Conservation (phyloP, 352 stramenopile genomes). For the Globisporangium nagaii region DNA sequence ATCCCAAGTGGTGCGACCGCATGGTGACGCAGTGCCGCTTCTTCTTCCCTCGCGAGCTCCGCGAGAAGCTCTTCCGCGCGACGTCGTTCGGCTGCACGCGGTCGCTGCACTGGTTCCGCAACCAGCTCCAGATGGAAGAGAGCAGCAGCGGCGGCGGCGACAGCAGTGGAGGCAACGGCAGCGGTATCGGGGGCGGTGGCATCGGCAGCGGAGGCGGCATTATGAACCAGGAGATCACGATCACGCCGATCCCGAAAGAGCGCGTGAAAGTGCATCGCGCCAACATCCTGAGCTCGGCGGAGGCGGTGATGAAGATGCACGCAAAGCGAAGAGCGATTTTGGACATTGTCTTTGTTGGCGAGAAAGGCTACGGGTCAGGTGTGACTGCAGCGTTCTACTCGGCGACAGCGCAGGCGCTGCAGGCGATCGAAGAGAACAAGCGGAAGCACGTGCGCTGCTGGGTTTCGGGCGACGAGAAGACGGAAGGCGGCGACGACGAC, state of each 20-base stretch:
- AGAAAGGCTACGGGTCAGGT: conserved; percentile 81
- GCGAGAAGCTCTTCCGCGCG: conserved; percentile 66
- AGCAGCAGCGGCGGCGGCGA: conserved; percentile 8
- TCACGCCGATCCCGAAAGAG: conserved; percentile 81
- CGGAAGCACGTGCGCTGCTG: conserved; percentile 35
- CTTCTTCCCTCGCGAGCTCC: conserved; percentile 70
- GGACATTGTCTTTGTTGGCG: conserved; percentile 80
- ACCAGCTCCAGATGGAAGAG: conserved; percentile 57
- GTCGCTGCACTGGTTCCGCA: conserved; percentile 79
- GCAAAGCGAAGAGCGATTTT: conserved; percentile 77
- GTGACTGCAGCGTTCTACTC: conserved; percentile 86
- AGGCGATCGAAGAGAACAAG: conserved; percentile 44
- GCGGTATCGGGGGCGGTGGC: neutral
- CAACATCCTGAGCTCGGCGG: conserved; percentile 69
- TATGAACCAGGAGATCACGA: conserved; percentile 77
- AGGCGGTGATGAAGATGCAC: conserved; percentile 84
- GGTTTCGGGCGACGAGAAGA: conserved; percentile 44
- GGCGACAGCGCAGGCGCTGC: conserved; percentile 59
- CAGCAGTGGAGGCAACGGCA: conserved; percentile 11
- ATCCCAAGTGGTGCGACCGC: conserved; percentile 71
- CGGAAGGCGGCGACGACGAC: conserved; percentile 15
- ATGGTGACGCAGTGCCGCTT: conserved; percentile 78
- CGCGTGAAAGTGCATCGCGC: conserved; percentile 77
- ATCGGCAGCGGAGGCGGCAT: conserved; percentile 31
- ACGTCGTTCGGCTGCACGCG: conserved; percentile 78